These are phyloP conservation scores for Globisporangium sylvaticum DNA, from an alignment of 352 stramenopile species.

Conservation along the genomic window DNA sequence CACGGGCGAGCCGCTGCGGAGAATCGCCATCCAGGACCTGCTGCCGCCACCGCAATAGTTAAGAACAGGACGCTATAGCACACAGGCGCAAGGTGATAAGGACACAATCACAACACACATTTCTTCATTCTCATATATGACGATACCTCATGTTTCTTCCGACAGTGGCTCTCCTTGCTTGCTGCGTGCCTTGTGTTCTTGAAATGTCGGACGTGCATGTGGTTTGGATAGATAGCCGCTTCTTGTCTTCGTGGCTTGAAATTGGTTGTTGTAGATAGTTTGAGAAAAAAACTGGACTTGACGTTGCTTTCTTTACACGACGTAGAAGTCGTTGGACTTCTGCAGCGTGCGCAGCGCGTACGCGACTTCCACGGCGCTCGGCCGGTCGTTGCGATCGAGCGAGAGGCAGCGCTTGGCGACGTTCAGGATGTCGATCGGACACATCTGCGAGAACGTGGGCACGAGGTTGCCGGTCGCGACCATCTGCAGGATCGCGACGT, in stretches of 20 bases:
- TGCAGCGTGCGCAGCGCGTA: constrained; percentile 43
- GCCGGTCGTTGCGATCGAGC: constrained; percentile 29
- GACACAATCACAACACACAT: not conserved
- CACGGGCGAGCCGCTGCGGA: constrained; percentile 60
- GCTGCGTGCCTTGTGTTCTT: not conserved
- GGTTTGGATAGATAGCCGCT: not conserved
- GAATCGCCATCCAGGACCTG: constrained; percentile 44
- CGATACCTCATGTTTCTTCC: not conserved
- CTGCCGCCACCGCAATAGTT: constrained; percentile 27
- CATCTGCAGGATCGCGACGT: constrained; percentile 50
- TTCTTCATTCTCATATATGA: not conserved
- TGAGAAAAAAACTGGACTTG: not conserved
- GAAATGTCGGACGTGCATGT: not conserved
- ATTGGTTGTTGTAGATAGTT: not conserved
- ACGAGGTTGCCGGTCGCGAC: constrained; percentile 39
- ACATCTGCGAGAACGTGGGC: constrained; percentile 36
- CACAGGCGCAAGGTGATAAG: not conserved
- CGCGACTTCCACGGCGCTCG: constrained; percentile 45
- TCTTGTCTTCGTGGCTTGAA: not conserved
- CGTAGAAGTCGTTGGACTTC: constrained; percentile 27
- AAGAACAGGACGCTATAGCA: not conserved
- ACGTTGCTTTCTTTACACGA: constrained; percentile 4
- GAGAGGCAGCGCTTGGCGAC: constrained; percentile 42
- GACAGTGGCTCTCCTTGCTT: not conserved
- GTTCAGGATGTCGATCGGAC: constrained; percentile 32